These are phyloP conservation scores for Diutina pseudorugosa DNA, from an alignment of 1,139 yeast species.

Conservation along the genomic window DNA sequence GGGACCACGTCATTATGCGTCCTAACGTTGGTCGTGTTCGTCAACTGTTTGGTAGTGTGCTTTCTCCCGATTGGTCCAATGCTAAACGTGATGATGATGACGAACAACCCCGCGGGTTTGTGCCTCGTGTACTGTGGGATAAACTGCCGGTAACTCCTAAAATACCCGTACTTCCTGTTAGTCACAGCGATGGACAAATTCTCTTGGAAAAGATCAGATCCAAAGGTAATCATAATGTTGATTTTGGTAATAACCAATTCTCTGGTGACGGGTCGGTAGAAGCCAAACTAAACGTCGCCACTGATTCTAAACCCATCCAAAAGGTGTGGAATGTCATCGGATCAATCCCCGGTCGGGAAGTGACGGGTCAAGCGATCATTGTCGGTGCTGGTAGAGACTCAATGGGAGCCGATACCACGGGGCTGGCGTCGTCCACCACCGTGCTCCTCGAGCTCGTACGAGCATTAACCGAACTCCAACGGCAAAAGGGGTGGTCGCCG, in stretches of 20 bases:
- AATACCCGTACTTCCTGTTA: slow-evolving; percentile 67
- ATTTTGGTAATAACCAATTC: slow-evolving; percentile 17
- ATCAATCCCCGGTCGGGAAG: slow-evolving; percentile 71
- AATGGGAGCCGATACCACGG: slow-evolving; percentile 60
- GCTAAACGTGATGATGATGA: no score
- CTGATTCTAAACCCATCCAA: slow-evolving; percentile 48
- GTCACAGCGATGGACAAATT: slow-evolving; percentile 53
- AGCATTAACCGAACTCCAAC: slow-evolving; percentile 53
- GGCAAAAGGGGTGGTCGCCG: slow-evolving; percentile 70
- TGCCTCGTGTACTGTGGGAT: slow-evolving; percentile 26
- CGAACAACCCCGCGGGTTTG: slow-evolving; percentile 25
- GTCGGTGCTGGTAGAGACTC: slow-evolving; percentile 84
- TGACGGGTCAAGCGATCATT: slow-evolving; percentile 57
- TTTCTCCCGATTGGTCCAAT: slow-evolving; percentile 65
- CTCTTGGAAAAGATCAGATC: slow-evolving; percentile 31
- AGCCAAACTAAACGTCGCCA: slow-evolving; percentile 29
- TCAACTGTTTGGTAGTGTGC: slow-evolving; percentile 63
- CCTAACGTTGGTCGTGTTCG: slow-evolving; percentile 57
- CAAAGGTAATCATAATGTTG: slow-evolving; percentile 30
- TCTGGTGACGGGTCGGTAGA: slow-evolving; percentile 18
- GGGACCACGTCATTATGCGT: slow-evolving; percentile 42
- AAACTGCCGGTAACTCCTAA: slow-evolving; percentile 48
- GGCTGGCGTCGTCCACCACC: slow-evolving; percentile 68
- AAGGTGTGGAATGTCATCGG: slow-evolving; percentile 74
- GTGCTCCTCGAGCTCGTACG: slow-evolving; percentile 62